Conservation (phyloP, 495 filamentous ascomycete genomes). For the Extremus antarcticus region DNA sequence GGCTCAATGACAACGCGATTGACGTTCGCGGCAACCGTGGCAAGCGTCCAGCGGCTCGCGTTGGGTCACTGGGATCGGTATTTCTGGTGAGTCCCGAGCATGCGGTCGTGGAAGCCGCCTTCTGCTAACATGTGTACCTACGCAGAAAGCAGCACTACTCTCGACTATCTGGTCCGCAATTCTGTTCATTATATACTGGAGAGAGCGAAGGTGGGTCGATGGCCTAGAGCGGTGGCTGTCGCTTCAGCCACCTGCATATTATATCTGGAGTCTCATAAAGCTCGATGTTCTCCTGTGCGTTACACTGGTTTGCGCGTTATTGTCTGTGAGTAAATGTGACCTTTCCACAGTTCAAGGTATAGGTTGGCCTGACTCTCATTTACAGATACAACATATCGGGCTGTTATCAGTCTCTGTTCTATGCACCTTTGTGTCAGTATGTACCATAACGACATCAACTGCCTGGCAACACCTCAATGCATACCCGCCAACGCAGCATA, state of each 20-base stretch:
- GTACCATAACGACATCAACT: constrained; percentile 6
- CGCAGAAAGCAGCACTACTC: neutral
- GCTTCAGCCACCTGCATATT: neutral
- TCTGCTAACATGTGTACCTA: neutral
- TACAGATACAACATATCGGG: constrained; percentile 14
- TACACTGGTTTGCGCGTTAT: constrained; percentile 21
- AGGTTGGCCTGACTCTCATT: neutral
- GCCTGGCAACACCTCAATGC: constrained; percentile 19
- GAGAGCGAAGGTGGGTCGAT: too few species aligned
- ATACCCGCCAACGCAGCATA: constrained; percentile 12
- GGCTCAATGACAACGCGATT: neutral
- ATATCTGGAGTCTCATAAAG: constrained; percentile 14
- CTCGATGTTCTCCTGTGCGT: constrained; percentile 15
- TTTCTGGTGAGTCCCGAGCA: neutral
- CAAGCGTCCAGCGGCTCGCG: neutral
- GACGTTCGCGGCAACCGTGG: too few species aligned
- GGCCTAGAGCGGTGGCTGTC: constrained; percentile 23
- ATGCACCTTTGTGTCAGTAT: constrained; percentile 10
- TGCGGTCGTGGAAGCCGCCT: neutral
- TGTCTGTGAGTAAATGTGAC: constrained; percentile 16
- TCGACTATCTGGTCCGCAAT: neutral
- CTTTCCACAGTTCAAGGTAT: too few species aligned
- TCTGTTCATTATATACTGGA: too few species aligned
- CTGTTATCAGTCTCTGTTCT: constrained; percentile 10
- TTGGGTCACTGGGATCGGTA: neutral